Percentiles rank a stretch among this genome's conserved stretches.
phyloP scores from a whole-genome alignment of 2,329 filamentous ascomycete species.

The Hypocreales sp. region DNA sequence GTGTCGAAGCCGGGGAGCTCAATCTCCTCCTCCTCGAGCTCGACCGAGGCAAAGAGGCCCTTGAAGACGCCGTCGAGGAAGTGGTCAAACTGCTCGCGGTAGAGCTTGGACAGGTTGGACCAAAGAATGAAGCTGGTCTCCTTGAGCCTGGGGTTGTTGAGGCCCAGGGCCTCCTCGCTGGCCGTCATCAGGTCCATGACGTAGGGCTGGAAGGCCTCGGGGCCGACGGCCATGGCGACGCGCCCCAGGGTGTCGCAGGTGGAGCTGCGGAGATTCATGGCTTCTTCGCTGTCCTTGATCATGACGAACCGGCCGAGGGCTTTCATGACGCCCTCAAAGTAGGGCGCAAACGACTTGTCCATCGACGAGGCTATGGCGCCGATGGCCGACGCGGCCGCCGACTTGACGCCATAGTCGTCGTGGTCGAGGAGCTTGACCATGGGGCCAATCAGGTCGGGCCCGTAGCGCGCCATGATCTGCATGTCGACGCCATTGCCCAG shows the following conservation, averaged over 20 bases:
- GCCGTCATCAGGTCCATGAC: constrained; percentile 82
- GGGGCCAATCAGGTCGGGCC: constrained; percentile 67
- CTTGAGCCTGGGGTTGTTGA: constrained; percentile 80
- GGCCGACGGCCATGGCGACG: constrained; percentile 77
- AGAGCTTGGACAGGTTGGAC: constrained; percentile 89
- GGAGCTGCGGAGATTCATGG: constrained; percentile 76
- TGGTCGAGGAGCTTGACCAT: constrained; percentile 74
- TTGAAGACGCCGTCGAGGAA: constrained; percentile 68
- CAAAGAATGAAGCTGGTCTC: constrained; percentile 97
- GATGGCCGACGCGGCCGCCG: constrained; percentile 73
- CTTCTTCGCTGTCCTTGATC: constrained; percentile 79
- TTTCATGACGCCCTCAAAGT: constrained; percentile 81
- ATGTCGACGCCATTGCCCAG: constrained; percentile 77
- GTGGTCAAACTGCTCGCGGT: constrained; percentile 66
- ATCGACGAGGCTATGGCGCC: constrained; percentile 82
- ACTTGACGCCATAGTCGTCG: constrained; percentile 79
- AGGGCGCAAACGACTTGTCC: constrained; percentile 73
- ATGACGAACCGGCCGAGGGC: constrained; percentile 71
- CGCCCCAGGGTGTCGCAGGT: constrained; percentile 89
- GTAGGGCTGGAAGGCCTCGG: constrained; percentile 77
- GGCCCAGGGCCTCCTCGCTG: constrained; percentile 76
- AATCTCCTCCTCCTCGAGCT: constrained; percentile 78
- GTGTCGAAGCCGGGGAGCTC: constrained; percentile 49
- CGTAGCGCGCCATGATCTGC: constrained; percentile 63
- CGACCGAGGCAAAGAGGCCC: constrained; percentile 68